Conservation (phyloP, 345 rosid species). For the Corchorus capsularis region DNA sequence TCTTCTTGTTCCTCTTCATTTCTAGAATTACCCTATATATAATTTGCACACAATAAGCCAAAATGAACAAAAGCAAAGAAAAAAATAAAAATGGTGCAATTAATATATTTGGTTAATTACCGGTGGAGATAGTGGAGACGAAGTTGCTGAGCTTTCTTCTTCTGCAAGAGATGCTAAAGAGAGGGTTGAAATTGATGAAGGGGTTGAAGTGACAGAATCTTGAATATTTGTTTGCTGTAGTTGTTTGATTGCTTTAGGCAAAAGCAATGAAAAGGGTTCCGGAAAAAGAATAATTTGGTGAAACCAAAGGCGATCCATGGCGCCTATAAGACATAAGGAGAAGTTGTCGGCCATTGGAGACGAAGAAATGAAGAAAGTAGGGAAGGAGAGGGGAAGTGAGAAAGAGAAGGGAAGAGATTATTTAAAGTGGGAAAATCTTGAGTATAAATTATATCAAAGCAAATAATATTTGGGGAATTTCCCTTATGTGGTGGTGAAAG, state of each 20-base stretch:
- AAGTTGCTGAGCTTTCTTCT: slow-evolving; percentile 20
- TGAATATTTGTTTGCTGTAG: slow-evolving; percentile 9
- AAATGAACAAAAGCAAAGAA: neutral
- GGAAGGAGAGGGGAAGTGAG: neutral
- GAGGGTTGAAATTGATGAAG: slow-evolving; percentile 12
- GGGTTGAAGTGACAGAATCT: slow-evolving; percentile 1
- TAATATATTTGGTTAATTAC: neutral
- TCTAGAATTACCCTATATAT: slow-evolving; percentile 27
- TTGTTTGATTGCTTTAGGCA: slow-evolving; percentile 25
- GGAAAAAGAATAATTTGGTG: slow-evolving; percentile 44
- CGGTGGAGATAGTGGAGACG: neutral
- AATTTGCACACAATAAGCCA: neutral
- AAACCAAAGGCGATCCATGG: slow-evolving; percentile 75
- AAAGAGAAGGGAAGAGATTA: neutral
- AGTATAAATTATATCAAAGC: too few species aligned
- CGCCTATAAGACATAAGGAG: slow-evolving; percentile 36
- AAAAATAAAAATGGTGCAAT: neutral
- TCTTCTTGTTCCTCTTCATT: slow-evolving; percentile 19
- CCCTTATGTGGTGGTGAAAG: neutral
- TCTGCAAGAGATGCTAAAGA: slow-evolving; percentile 25
- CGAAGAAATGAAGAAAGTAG: slow-evolving; percentile 7
- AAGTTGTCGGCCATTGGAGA: slow-evolving; percentile 35
- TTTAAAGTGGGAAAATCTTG: neutral
- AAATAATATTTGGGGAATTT: too few species aligned
- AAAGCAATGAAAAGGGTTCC: slow-evolving; percentile 23